Evolutionary conservation across 345 rosid species (phyloP).

Genomic region (Brassica juncea): DNA sequence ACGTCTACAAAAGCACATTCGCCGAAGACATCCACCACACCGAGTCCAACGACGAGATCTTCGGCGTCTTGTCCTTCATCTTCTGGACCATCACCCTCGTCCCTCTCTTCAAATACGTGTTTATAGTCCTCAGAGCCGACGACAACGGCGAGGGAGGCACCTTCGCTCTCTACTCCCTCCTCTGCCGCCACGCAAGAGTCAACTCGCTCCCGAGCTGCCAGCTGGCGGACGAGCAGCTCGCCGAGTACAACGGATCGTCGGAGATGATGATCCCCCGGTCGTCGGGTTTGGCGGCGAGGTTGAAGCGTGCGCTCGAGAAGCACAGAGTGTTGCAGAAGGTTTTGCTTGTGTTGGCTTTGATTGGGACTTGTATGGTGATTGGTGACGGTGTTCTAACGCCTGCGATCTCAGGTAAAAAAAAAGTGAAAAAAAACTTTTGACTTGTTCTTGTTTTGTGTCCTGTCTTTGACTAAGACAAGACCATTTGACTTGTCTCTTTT

Average conservation of each 20-base stretch:
- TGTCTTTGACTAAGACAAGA: slow-evolving; percentile 7
- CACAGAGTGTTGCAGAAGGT: slow-evolving; percentile 67
- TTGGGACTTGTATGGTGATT: slow-evolving; percentile 96
- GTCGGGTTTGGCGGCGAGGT: slow-evolving; percentile 48
- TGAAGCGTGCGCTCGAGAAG: slow-evolving; percentile 70
- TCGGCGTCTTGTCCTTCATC: slow-evolving; percentile 78
- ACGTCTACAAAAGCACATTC: slow-evolving; percentile 80
- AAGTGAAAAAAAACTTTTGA: slow-evolving; percentile 33
- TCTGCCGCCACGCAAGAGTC: slow-evolving; percentile 86
- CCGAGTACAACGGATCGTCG: slow-evolving; percentile 52
- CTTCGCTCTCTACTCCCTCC: slow-evolving; percentile 81
- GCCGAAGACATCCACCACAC: slow-evolving; percentile 74
- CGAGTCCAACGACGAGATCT: slow-evolving; percentile 83
- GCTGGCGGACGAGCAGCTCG: slow-evolving; percentile 72
- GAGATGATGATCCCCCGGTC: slow-evolving; percentile 32
- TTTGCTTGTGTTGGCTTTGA: slow-evolving; percentile 74
- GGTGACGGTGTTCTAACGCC: slow-evolving; percentile 97
- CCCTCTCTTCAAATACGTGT: slow-evolving; percentile 78
- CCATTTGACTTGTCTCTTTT: slow-evolving; percentile 19
- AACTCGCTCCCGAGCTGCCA: slow-evolving; percentile 82
- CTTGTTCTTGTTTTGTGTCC: background rate
- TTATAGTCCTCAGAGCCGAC: slow-evolving; percentile 80
- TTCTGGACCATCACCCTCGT: slow-evolving; percentile 89
- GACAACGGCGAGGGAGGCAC: slow-evolving; percentile 96
- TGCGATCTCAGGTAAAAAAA: slow-evolving; percentile 67